Base-by-base conservation (phyloP, 2,329 filamentous ascomycete species). In the Dactylellina haptotyla region DNA sequence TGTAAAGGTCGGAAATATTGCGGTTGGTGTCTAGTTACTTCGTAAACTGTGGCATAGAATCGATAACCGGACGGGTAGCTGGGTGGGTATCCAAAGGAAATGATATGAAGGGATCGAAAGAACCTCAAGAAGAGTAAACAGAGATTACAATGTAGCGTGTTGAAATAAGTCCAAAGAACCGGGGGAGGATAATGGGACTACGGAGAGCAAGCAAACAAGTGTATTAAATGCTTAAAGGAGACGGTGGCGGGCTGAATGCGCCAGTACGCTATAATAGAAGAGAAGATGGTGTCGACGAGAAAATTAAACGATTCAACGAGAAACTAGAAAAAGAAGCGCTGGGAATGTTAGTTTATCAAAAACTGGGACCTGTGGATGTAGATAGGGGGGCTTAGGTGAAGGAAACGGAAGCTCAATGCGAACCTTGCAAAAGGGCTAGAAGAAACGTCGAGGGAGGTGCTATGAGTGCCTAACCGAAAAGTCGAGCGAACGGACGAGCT, bases 401-500 rank as follows among this genome's bases (percentile, higher is more conserved):
- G 26, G 32, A 46, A 46, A 23, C 2, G 63, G 54, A 50, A 67
- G 54, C 64, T 61, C 64, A 61, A 69, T 45, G 64, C 64, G 67
- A 72, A 72, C 67, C 59, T 72, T 43, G 66, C 58, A 63, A 48
- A 46, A 34, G 57, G 67, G 37, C 53, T 45, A 46, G 51, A 39
- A 51, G 59, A 39, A 61, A 50, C 48, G 53, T 72, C 59, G 46
- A 63, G 32, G 43, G 32, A 45, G 58, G 45, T 30, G 34, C 26
- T 45, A n/a, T n/a, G n/a, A 56, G 66, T 58, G 66, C 57, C 65
- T 69, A 62, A 63, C 65, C 65, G 54, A 69, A n/a, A 58, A 61
- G 54, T 34, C 48, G 50, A 63, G 50, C 26, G 66, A 37, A 58
- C 63, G 53, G 45, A 54, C 23, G 56, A 16, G 54, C 14, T 37